A percentile compares a stretch with the other conserved stretches of the same genome.
Evolutionary conservation across 176 grass and related monocot genomes (phyloP).

Genomic region (Avena eriantha): DNA sequence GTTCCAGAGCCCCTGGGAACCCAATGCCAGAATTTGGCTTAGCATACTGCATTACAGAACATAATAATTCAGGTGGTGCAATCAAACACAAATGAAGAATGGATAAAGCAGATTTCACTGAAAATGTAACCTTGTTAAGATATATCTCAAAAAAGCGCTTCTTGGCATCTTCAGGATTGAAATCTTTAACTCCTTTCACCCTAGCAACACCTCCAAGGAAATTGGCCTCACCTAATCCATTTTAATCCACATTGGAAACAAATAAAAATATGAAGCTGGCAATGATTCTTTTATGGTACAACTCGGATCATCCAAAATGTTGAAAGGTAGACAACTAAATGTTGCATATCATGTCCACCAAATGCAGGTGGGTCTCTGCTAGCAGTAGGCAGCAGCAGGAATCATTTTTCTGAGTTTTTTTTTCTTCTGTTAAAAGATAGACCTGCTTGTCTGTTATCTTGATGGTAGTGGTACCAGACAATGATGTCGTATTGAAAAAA

Average conservation of each 20-base stretch:
- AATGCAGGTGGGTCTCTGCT: background rate
- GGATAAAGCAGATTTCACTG: background rate
- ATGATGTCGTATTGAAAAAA: background rate
- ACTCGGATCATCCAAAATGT: background rate
- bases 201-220: conserved; percentile 95
- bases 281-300: background rate
- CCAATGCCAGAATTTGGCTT: conserved; percentile 91
- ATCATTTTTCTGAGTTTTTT: background rate
- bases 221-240: conserved; percentile 84
- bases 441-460: background rate
- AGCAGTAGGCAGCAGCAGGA: background rate
- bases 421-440: background rate
- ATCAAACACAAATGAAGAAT: conserved; percentile 26
- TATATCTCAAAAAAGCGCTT: conserved; percentile 93
- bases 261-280: conserved; percentile 21
- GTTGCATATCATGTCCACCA: conserved; percentile 13
- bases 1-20: conserved; percentile 90
- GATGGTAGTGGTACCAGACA: background rate
- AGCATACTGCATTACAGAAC: conserved; percentile 70
- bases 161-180: conserved; percentile 77
- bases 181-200: conserved; percentile 81
- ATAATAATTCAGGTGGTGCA: conserved; percentile 41
- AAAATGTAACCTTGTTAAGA: conserved; percentile 72
- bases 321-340: background rate
- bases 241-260: conserved; percentile 26